phyloP scores from a whole-genome alignment of 139 green algal genomes.

The Chlamydomonas schloesseri region DNA sequence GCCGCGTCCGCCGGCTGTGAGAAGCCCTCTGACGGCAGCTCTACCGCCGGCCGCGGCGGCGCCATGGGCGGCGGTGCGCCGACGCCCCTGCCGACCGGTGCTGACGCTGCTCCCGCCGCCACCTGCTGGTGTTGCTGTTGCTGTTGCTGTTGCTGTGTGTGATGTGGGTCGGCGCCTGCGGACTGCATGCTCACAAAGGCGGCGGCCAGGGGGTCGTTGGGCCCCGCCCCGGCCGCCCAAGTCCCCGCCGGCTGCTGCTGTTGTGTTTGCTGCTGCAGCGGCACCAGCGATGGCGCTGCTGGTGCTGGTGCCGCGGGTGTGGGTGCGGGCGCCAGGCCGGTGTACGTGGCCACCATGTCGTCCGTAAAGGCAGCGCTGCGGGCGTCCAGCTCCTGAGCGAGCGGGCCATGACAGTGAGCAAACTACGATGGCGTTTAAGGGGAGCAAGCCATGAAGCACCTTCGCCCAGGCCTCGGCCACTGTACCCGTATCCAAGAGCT shows the following conservation, averaged over 20 bases:
- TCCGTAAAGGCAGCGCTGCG: not conserved
- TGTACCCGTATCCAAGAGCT: too few species aligned
- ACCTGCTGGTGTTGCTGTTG: not conserved
- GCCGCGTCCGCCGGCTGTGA: not conserved
- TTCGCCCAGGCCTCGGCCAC: too few species aligned
- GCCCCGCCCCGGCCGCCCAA: too few species aligned
- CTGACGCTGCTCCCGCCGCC: not conserved
- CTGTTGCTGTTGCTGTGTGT: too few species aligned
- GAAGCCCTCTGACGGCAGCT: conserved; percentile 40
- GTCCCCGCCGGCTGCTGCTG: not conserved
- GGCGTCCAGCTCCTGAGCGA: conserved; percentile 7
- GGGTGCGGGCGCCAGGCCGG: not conserved
- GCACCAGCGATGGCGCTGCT: not conserved
- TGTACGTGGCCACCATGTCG: not conserved
- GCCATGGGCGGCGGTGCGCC: not conserved
- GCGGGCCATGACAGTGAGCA: too few species aligned
- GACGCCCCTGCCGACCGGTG: too few species aligned
- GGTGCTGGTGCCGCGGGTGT: not conserved
- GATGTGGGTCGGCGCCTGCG: too few species aligned
- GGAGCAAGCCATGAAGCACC: too few species aligned
- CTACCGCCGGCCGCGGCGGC: not conserved
- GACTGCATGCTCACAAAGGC: not conserved
- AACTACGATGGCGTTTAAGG: too few species aligned
- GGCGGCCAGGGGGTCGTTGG: not conserved
- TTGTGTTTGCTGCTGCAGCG: not conserved